Evolutionary conservation across 2,329 filamentous ascomycete species (phyloP).

Genomic region (Penicillium sp.): DNA sequence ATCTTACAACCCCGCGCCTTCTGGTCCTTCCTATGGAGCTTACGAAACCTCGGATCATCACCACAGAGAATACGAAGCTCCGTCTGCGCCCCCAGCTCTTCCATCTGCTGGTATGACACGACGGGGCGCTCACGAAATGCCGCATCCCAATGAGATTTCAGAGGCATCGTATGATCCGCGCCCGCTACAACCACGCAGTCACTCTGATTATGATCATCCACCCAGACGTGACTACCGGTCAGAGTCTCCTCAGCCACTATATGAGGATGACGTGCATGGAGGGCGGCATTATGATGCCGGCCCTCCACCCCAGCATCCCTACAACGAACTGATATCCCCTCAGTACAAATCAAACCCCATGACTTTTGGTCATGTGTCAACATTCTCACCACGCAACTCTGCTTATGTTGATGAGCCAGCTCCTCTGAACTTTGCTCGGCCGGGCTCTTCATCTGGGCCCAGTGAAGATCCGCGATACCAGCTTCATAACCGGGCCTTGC

Average conservation of each 20-base stretch:
- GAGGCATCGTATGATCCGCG: constrained; percentile 22
- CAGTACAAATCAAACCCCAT: constrained; percentile 20
- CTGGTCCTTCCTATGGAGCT: constrained; percentile 4
- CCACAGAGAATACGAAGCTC: constrained; percentile 23
- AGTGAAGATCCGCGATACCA: constrained; percentile 23
- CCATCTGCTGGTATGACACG: constrained; percentile 13
- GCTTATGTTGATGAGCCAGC: constrained; percentile 17
- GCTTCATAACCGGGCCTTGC: constrained; percentile 22
- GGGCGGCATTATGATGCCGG: neutral
- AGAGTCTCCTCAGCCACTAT: constrained; percentile 17
- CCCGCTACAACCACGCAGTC: constrained; percentile 20
- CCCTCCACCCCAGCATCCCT: constrained; percentile 12
- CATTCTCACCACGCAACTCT: constrained; percentile 16
- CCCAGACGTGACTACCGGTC: constrained; percentile 22
- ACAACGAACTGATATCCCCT: constrained; percentile 22
- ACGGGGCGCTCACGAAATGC: constrained; percentile 20
- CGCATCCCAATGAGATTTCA: constrained; percentile 18
- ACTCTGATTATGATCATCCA: constrained; percentile 23
- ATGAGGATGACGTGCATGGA: constrained; percentile 11
- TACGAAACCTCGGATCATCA: constrained; percentile 32
- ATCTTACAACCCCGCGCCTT: constrained; percentile 25
- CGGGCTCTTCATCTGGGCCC: constrained; percentile 12
- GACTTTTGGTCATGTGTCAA: constrained; percentile 18
- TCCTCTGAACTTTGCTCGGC: constrained; percentile 15
- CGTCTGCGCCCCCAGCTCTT: constrained; percentile 14